Evolutionary conservation across 2,329 filamentous ascomycete genomes (phyloP), one percentile per base, ranked within the genome.

Genomic region (Neonectria neomacrospora): DNA sequence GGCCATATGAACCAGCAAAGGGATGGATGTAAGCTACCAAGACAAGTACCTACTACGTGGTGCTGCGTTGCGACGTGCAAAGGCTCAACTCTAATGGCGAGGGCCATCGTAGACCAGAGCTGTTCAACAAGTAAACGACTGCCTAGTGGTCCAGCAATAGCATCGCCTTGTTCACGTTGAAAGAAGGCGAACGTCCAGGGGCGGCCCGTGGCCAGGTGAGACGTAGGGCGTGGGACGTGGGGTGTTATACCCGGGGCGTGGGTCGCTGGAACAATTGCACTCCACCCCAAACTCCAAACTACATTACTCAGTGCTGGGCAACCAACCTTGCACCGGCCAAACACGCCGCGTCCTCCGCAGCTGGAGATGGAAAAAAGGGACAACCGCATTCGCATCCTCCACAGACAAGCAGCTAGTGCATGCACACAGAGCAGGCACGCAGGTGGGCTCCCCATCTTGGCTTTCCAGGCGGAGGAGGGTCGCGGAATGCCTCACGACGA

Each of bases 231-330:
- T 32, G 41, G 8, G n/a, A 28, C 28, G 47, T 50, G 28, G 41
- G 47, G 45, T 22, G 39, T 42, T 7, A 34, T 34, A 6, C 6
- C 44, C 44, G n/a, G 14, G 47, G 47, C 47, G 47, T 50, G 28
- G 41, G 30, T 30, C n/a, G 47, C 47, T 18, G 41, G 41, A 47
- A 53, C 39, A 20, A 26, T 20, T 41, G 14, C 48, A 41, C 48
- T 44, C 52, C 54, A 62, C 59, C 50, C 41, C 28, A 37, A 32
- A 54, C 42, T 52, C 55, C n/a, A n/a, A n/a, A n/a, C n/a, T n/a
- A n/a, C n/a, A n/a, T n/a, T n/a, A n/a, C 34, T 28, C 20, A 34
- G 32, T 57, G 59, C 47, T 52, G 45, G 23, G 39, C 53, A 61
- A 61, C 47, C 37, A 47, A 39, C 32, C 59, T 22, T 16, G 32